These are phyloP conservation scores for Catharanthus roseus DNA, from an alignment of 257 asterid genomes.

Conservation along the genomic window DNA sequence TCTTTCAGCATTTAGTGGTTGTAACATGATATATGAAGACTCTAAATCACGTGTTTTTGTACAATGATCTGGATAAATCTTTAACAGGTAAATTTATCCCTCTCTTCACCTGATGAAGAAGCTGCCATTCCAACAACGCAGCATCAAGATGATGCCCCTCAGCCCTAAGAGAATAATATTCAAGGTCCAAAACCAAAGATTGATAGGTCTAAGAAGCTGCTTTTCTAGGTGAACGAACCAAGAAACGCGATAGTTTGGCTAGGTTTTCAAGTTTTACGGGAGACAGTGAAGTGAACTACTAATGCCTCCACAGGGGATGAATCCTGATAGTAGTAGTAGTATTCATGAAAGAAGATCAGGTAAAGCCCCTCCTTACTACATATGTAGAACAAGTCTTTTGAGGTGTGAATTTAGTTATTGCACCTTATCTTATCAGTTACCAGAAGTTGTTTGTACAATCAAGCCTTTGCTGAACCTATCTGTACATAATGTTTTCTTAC, in stretches of 20 bases:
- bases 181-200: not conserved
- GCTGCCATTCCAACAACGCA: conserved; percentile 17
- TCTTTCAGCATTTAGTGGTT: not conserved
- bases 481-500: conserved; percentile 4
- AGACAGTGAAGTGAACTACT: not conserved
- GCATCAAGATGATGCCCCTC: conserved; percentile 11
- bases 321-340: not conserved
- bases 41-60: not conserved
- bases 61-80: conserved; percentile 6
- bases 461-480: not conserved
- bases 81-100: conserved; percentile 35
- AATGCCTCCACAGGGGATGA: not conserved
- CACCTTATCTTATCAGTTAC: not conserved
- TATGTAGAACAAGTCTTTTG: conserved; percentile 6
- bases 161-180: not conserved
- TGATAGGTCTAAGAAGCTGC: not conserved
- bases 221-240: not conserved
- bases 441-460: not conserved
- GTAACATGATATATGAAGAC: not conserved
- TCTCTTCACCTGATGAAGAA: conserved; percentile 54
- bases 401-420: conserved; percentile 15
- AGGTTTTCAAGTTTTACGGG: not conserved
- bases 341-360: conserved; percentile 4
- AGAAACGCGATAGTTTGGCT: not conserved
- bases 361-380: not conserved